Evolutionary conservation across 805 yeast genomes (phyloP).

Genomic region (Zygoascus tannicola): DNA sequence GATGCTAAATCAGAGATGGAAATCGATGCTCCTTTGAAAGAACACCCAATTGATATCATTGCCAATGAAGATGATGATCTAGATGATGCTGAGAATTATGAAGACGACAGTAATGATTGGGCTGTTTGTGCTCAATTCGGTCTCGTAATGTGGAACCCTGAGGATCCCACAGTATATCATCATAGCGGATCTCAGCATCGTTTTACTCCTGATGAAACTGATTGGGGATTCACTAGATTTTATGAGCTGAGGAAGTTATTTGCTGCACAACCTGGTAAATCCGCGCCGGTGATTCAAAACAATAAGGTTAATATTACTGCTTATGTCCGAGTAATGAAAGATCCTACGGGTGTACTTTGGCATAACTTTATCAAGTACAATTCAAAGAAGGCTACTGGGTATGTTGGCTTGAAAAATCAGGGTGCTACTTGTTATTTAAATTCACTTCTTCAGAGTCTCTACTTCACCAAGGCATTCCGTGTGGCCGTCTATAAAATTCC

Average conservation of each 20-base stretch:
- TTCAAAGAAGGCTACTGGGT: slow-evolving; percentile 81
- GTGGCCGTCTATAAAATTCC: slow-evolving; percentile 86
- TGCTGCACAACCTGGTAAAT: slow-evolving; percentile 29
- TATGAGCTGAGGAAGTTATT: slow-evolving; percentile 45
- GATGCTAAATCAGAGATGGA: not conserved
- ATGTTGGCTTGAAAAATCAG: slow-evolving; percentile 87
- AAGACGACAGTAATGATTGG: slow-evolving; percentile 41
- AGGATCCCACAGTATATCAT: slow-evolving; percentile 50
- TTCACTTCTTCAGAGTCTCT: slow-evolving; percentile 84
- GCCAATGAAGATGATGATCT: slow-evolving; percentile 21
- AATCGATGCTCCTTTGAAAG: not conserved
- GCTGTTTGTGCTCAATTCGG: slow-evolving; percentile 88
- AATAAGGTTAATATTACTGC: slow-evolving; percentile 64
- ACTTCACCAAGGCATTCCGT: slow-evolving; percentile 72
- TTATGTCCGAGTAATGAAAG: slow-evolving; percentile 67
- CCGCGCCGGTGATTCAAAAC: slow-evolving; percentile 38
- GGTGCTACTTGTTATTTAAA: slow-evolving; percentile 98
- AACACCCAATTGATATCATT: not conserved
- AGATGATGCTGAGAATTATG: not conserved
- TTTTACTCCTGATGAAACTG: slow-evolving; percentile 65
- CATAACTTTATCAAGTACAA: slow-evolving; percentile 70
- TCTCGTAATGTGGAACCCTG: slow-evolving; percentile 75
- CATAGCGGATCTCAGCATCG: slow-evolving; percentile 66
- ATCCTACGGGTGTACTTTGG: slow-evolving; percentile 92
- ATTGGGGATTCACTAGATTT: slow-evolving; percentile 92